Conservation (phyloP, 345 rosid genomes). For the Viola odorata region DNA sequence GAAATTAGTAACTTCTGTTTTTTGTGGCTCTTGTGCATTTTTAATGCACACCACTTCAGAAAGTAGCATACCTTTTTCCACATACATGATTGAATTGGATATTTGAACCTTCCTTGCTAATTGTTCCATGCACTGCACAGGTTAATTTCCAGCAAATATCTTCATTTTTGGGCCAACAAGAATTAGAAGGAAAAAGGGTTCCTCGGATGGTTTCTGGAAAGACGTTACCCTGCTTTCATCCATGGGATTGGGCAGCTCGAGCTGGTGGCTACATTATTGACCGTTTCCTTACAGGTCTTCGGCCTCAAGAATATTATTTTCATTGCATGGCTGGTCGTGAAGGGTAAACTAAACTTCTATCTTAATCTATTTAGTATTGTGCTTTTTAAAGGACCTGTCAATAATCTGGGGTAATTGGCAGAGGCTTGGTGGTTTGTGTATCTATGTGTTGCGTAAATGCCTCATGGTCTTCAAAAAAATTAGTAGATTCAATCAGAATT, state of each 20-base stretch:
- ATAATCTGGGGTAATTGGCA: not conserved
- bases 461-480: too few species aligned
- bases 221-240: conserved; percentile 90
- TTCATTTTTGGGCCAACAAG: conserved; percentile 95
- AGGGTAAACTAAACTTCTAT: conserved; percentile 52
- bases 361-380: not conserved
- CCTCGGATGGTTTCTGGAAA: conserved; percentile 99
- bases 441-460: too few species aligned
- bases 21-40: not conserved
- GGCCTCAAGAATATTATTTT: conserved; percentile 99
- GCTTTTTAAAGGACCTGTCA: not conserved
- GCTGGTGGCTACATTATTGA: conserved; percentile 96
- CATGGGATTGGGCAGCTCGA: conserved; percentile 97
- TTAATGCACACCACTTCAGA: too few species aligned
- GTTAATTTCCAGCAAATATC: conserved; percentile 99
- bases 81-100: not conserved
- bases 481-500: too few species aligned
- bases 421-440: too few species aligned
- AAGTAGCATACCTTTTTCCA: too few species aligned
- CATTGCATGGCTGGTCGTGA: conserved; percentile 99
- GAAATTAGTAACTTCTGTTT: not conserved
- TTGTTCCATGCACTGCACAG: conserved; percentile 40
- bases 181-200: conserved; percentile 93
- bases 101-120: not conserved
- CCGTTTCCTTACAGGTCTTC: conserved; percentile 96